phyloP scores from a whole-genome alignment of 768 basidiomycete genomes.

The Boletus insuetus region DNA sequence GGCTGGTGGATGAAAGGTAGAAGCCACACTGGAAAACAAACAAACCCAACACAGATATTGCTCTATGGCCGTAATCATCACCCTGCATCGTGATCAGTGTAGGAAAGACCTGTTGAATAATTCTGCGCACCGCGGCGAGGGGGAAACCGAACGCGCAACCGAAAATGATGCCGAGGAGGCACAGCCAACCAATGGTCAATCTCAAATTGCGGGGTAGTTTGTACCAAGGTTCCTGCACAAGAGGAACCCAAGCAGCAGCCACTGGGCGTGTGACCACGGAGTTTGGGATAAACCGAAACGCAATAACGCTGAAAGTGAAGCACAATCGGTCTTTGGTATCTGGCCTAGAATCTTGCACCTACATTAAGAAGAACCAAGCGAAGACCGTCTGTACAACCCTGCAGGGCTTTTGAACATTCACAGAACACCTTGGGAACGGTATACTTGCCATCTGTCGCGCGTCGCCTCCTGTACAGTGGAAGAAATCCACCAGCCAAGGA shows the following conservation, averaged over 20 bases:
- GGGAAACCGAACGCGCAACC: slow-evolving; percentile 86
- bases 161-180: slow-evolving; percentile 72
- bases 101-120: slow-evolving; percentile 1
- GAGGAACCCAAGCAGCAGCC: slow-evolving; percentile 63
- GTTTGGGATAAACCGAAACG: slow-evolving; percentile 82
- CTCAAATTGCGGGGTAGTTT: slow-evolving; percentile 51
- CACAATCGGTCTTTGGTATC: background rate
- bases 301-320: slow-evolving; percentile 53
- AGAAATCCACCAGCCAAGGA: slow-evolving; percentile 87
- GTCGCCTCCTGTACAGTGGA: slow-evolving; percentile 66
- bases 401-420: slow-evolving; percentile 1
- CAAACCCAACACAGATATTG: slow-evolving; percentile 79
- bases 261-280: slow-evolving; percentile 70
- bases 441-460: slow-evolving; percentile 66
- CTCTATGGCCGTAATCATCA: slow-evolving; percentile 73
- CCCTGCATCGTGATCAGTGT: slow-evolving; percentile 36
- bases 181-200: slow-evolving; percentile 70
- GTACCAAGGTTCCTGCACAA: slow-evolving; percentile 68
- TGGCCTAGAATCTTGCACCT: slow-evolving; percentile 25
- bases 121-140: slow-evolving; percentile 46
- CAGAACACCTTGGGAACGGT: background rate
- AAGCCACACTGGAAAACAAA: slow-evolving; percentile 77
- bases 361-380: slow-evolving; percentile 82
- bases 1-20: slow-evolving; percentile 62
- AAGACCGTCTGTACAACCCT: slow-evolving; percentile 82